Evolutionary conservation across 257 asterid genomes (phyloP).

Genomic region (Solanum dulcamara): DNA sequence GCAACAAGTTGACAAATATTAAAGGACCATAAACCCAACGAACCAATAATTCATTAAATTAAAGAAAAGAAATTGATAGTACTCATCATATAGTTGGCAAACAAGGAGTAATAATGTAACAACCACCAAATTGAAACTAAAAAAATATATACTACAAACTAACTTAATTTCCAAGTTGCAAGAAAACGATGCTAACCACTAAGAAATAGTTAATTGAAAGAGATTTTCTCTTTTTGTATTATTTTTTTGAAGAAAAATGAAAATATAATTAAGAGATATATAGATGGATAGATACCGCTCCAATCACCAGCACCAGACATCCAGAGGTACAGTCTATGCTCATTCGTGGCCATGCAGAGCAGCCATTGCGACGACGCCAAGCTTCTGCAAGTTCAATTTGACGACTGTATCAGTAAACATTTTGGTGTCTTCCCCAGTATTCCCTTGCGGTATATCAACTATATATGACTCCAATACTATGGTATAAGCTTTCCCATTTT

Average conservation of each 20-base stretch:
- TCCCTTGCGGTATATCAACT: slow-evolving; percentile 84
- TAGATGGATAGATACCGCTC: background rate
- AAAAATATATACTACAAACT: background rate
- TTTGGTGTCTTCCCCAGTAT: slow-evolving; percentile 72
- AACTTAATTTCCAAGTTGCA: background rate
- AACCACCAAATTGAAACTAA: background rate
- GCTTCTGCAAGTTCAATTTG: slow-evolving; percentile 74
- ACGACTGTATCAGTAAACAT: slow-evolving; percentile 89
- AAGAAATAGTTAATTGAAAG: background rate
- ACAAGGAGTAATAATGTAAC: background rate
- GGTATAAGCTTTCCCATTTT: slow-evolving; percentile 27
- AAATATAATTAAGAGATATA: background rate
- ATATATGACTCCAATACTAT: slow-evolving; percentile 72
- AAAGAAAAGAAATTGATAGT: background rate
- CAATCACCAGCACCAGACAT: background rate
- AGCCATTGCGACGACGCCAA: slow-evolving; percentile 55
- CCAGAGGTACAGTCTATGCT: background rate
- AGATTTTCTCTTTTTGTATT: background rate
- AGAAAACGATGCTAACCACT: background rate
- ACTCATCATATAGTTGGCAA: background rate
- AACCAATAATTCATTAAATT: background rate
- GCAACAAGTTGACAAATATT: background rate
- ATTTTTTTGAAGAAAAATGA: background rate
- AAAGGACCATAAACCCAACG: background rate
- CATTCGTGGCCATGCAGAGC: slow-evolving; percentile 28